Base-by-base conservation (phyloP, 2,329 filamentous ascomycete species). In the Paraphaeosphaeria sporulosa region DNA sequence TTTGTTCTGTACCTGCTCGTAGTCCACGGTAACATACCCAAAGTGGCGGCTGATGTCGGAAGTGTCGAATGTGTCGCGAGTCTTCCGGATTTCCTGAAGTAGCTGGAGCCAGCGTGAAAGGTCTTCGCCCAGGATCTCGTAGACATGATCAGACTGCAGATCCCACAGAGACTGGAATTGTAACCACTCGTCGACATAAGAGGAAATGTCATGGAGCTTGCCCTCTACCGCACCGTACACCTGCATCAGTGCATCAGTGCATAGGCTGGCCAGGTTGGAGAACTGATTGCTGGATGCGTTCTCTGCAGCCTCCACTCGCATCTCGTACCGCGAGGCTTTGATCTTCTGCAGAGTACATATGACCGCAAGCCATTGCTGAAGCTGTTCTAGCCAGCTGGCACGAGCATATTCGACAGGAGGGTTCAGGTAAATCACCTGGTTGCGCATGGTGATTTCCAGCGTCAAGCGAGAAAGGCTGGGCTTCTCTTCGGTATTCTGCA, bases 91-190 rank as follows among this genome's bases (percentile, higher is more conserved):
- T 73, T 99, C 95, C 72, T 97, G 93, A n/a, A 99, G 86, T 43
- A 97, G 84, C 76, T 98, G 94, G 34, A 99, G 83, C 95, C 95
- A 99, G 70, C 92, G 89, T 7, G 93, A 90, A 19, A 99, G 86
- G 72, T 97, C 91, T 64, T 98, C 94, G 12, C 94, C 94, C 8
- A 99, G 86, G 55, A 92, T 87, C 63, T 96, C 93, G 72, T 97
- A 97, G 1, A 99, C 93, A 68, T 97, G 92, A 65, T 97, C 94
- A 2, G 94, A 93, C 76, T 97, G 94, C 59, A 99, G 85, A 81
- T 99, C 95, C 95, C 95, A 99, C 0, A 99, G 85, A 7, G 94
- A 98, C 78, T 99, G 95, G 80, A 98, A 99, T 71, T 97, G 95
- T 48, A 99, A 84, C 95, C 95, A 99, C 78, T 98, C 96, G 75